Evolutionary conservation across 192 early-diverging fungal genomes (phyloP), one percentile per base, ranked within the genome.

Genomic region (Backusella psychrophila): DNA sequence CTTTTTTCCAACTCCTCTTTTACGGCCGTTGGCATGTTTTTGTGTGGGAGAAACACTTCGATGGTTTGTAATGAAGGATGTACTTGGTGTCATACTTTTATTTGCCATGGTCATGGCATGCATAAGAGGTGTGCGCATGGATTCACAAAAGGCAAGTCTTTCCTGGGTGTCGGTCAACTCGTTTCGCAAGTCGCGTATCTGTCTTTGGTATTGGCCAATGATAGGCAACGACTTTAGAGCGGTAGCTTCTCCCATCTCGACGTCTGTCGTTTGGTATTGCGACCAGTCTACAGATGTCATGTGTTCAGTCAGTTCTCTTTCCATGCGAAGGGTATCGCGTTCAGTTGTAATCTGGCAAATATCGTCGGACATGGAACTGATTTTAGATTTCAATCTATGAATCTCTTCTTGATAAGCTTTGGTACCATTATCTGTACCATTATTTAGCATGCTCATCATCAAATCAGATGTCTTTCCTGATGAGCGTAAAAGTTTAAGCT

Each of bases 301-400:
- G 5, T 71, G 42, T 23, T 71, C 15, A 31, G 39, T 71, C 15
- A 77, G 21, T 29, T 83, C 83, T 26, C 82, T 77, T 46, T 88
- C 85, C 17, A 88, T 82, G 59, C 86, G 73, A 6, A 88, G 78
- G 3, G 85, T 84, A 36, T 90, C 86, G 38, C 86, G 81, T 75
- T 90, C 85, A 4, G 84, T 82, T 9, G 79, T 70, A 1, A 82
- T 75, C n/a, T 76, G 68, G 15, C 79, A 72, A 3, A 88, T 79
- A 52, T 90, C 84, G 6, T 80, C 70, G 59, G 79, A 82, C 19
- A 77, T 78, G 39, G 69, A 73, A 15, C 76, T 44, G 4, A 88
- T 68, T 44, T 85, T 86, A 42, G 77, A 71, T 53, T 85, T 87
- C 52, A 87, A 76, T 6, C 82, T 79, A 8, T 80, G 67, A n/a